Evolutionary conservation across 225 moss, liverwort and hornwort species (phyloP).

Genomic region (Asterella californica): DNA sequence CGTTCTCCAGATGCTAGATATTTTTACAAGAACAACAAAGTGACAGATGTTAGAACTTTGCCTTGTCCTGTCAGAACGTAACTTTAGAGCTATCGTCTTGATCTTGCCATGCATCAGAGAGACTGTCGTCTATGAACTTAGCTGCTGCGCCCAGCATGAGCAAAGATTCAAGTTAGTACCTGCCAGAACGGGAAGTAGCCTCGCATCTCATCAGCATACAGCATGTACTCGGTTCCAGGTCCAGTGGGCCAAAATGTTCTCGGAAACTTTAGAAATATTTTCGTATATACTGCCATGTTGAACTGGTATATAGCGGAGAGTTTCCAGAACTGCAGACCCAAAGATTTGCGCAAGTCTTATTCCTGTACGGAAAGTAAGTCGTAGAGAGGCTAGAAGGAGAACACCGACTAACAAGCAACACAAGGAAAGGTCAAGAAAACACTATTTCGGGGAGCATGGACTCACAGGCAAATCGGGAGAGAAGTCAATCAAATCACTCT

Average conservation of each 20-base stretch:
- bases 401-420: background rate
- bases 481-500: constrained; percentile 54
- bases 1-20: constrained; percentile 51
- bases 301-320: constrained; percentile 58
- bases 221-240: constrained; percentile 43
- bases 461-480: constrained; percentile 52
- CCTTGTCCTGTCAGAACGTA: background rate
- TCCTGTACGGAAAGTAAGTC: background rate
- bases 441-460: background rate
- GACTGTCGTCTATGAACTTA: background rate
- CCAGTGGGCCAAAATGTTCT: constrained; percentile 36
- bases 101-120: background rate
- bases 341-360: no score
- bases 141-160: background rate
- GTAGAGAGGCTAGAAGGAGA: background rate
- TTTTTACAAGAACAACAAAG: background rate
- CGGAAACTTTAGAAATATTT: constrained; percentile 66
- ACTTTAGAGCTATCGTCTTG: background rate
- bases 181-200: constrained; percentile 66
- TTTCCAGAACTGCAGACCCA: constrained; percentile 44
- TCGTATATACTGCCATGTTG: constrained; percentile 76
- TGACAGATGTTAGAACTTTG: background rate
- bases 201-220: constrained; percentile 56
- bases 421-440: background rate
- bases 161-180: constrained; percentile 24